Evolutionary conservation across 1,139 yeast species (phyloP).

Genomic region (Petasospora fabianii): DNA sequence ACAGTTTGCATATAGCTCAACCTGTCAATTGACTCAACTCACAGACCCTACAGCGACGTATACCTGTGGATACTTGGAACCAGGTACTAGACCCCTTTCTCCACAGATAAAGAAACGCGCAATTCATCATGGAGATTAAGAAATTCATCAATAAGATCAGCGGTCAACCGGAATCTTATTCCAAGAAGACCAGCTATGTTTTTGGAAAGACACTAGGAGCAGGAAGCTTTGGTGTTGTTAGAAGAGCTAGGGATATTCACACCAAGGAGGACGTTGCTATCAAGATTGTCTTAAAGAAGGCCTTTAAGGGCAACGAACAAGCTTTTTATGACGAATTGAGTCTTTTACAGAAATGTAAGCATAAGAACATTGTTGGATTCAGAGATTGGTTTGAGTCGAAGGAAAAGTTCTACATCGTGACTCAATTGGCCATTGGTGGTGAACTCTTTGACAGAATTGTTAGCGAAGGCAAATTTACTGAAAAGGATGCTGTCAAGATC

Average conservation of each 20-base stretch:
- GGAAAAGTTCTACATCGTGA: constrained; percentile 71
- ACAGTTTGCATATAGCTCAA: too few species aligned
- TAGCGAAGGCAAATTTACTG: constrained; percentile 74
- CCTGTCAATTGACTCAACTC: too few species aligned
- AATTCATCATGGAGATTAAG: constrained; percentile 10
- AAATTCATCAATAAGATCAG: constrained; percentile 46
- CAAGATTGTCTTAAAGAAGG: constrained; percentile 78
- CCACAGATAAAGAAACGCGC: too few species aligned
- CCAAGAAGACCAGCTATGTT: constrained; percentile 58
- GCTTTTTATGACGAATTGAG: constrained; percentile 72
- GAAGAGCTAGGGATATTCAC: constrained; percentile 60
- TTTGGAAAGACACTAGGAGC: constrained; percentile 86
- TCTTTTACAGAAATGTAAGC: constrained; percentile 61
- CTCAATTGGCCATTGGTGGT: constrained; percentile 84
- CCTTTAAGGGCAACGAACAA: constrained; percentile 69
- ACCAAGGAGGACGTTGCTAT: constrained; percentile 78
- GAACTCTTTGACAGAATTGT: constrained; percentile 85
- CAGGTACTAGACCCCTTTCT: too few species aligned
- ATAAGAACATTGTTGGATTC: constrained; percentile 80
- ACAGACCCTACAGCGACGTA: too few species aligned
- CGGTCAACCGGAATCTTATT: constrained; percentile 72
- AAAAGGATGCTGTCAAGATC: constrained; percentile 73
- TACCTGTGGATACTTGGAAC: too few species aligned
- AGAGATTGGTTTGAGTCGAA: constrained; percentile 86
- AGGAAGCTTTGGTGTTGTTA: constrained; percentile 86